These are phyloP conservation scores for Tuber brumale DNA, from an alignment of 495 filamentous ascomycete species.

Conservation along the genomic window DNA sequence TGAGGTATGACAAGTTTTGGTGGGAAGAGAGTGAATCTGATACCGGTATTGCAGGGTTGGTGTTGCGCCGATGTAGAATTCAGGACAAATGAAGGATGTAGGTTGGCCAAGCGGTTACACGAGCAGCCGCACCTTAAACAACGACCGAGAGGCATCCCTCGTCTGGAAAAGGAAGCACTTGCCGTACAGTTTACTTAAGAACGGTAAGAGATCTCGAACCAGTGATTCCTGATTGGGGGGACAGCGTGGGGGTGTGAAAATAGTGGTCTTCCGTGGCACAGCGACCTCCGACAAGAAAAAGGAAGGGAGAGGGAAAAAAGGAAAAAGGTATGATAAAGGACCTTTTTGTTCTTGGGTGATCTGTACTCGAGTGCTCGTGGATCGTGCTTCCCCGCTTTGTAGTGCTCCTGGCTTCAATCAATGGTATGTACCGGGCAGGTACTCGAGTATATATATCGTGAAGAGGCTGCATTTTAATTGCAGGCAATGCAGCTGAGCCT, in stretches of 20 bases:
- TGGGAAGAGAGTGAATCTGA: background rate
- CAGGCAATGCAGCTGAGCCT: background rate
- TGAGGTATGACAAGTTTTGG: background rate
- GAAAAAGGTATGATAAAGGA: background rate
- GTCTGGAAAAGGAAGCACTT: constrained; percentile 14
- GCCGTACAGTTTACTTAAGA: background rate
- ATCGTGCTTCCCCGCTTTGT: constrained; percentile 31
- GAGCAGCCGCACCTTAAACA: constrained; percentile 37
- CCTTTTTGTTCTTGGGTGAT: constrained; percentile 8
- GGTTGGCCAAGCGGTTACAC: constrained; percentile 20
- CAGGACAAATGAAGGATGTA: constrained; percentile 16
- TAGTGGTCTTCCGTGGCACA: constrained; percentile 8
- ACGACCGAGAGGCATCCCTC: background rate
- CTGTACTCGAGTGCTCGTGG: constrained; percentile 1
- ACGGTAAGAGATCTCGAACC: constrained; percentile 22
- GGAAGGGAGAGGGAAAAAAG: background rate
- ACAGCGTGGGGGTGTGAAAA: constrained; percentile 22
- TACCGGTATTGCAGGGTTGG: background rate
- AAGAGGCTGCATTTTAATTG: background rate
- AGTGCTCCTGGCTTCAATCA: background rate
- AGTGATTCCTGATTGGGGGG: constrained; percentile 20
- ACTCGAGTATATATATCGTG: background rate
- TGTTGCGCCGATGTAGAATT: background rate
- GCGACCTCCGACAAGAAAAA: constrained; percentile 17
- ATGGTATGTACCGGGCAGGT: background rate